Conservation (phyloP, 352 stramenopile species). For the Blastocystis sp. region DNA sequence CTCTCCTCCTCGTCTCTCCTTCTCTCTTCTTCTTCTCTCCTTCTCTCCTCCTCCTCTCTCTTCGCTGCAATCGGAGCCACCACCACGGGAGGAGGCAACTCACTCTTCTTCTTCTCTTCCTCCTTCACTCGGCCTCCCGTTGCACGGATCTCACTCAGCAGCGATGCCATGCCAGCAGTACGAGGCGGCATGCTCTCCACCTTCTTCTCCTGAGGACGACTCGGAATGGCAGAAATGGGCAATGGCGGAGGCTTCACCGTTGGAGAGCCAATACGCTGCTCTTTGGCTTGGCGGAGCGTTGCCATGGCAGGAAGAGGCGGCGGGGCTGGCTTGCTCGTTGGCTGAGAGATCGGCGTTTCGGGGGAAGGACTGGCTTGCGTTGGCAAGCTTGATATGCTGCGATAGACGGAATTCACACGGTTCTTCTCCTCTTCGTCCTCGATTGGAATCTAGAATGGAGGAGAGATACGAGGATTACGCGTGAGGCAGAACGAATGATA, state of each 20-base stretch:
- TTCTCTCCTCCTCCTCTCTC: conserved; percentile 2
- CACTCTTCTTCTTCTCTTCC: not conserved
- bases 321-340: not conserved
- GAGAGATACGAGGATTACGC: not conserved
- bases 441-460: conserved; percentile 33
- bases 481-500: conserved; percentile 31
- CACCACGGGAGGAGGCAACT: conserved; percentile 1
- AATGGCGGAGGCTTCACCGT: not conserved
- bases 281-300: not conserved
- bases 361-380: not conserved
- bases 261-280: not conserved
- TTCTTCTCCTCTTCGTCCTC: conserved; percentile 1
- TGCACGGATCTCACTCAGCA: conserved; percentile 10
- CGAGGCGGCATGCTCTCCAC: not conserved
- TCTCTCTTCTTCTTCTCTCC: not conserved
- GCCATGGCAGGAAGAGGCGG: not conserved
- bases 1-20: not conserved
- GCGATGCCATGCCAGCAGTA: not conserved
- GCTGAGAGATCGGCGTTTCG: not conserved
- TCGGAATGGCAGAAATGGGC: not conserved
- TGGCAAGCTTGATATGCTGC: not conserved
- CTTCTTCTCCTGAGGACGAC: not conserved
- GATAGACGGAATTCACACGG: not conserved
- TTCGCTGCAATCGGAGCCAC: not conserved
- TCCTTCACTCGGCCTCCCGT: conserved; percentile 28